phyloP scores from a whole-genome alignment of 805 yeast species.

The Metschnikowia cubensis region DNA sequence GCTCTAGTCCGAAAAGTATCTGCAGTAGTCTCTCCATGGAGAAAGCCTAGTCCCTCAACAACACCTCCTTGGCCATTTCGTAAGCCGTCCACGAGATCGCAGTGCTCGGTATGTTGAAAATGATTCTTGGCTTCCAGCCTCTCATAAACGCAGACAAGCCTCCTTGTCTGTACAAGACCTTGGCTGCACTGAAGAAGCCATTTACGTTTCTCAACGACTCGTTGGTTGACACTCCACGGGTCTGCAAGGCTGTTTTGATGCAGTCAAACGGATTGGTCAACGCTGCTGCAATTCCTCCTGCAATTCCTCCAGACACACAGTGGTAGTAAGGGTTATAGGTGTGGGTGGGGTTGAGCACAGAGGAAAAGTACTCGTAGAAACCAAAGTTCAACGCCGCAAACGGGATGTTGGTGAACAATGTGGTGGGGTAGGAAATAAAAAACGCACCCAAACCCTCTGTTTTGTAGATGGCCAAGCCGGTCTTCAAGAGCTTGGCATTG shows the following conservation, averaged over 20 bases:
- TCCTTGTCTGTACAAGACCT: slow-evolving; percentile 55
- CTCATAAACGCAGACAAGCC: slow-evolving; percentile 69
- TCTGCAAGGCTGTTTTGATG: slow-evolving; percentile 85
- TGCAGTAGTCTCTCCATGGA: neutral
- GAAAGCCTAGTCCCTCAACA: slow-evolving; percentile 27
- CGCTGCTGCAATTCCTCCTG: slow-evolving; percentile 96
- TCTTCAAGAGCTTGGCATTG: slow-evolving; percentile 28
- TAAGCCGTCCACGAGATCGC: slow-evolving; percentile 98
- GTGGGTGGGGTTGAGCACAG: slow-evolving; percentile 71
- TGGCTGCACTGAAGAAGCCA: slow-evolving; percentile 69
- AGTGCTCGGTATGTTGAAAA: slow-evolving; percentile 91
- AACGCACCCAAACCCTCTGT: slow-evolving; percentile 76
- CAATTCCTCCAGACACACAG: slow-evolving; percentile 87
- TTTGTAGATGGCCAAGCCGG: slow-evolving; percentile 48
- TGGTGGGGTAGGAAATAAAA: slow-evolving; percentile 90
- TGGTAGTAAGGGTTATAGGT: slow-evolving; percentile 85
- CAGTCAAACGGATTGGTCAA: slow-evolving; percentile 93
- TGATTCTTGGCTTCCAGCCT: slow-evolving; percentile 87
- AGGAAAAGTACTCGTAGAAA: slow-evolving; percentile 81
- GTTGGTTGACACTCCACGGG: slow-evolving; percentile 57
- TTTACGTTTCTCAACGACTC: slow-evolving; percentile 49
- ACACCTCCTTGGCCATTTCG: slow-evolving; percentile 87
- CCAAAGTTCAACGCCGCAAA: slow-evolving; percentile 94
- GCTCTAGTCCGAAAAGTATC: neutral
- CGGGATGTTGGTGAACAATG: slow-evolving; percentile 86